Base-by-base conservation (phyloP, 2,329 filamentous ascomycete genomes). In the Fusarium sp. region DNA sequence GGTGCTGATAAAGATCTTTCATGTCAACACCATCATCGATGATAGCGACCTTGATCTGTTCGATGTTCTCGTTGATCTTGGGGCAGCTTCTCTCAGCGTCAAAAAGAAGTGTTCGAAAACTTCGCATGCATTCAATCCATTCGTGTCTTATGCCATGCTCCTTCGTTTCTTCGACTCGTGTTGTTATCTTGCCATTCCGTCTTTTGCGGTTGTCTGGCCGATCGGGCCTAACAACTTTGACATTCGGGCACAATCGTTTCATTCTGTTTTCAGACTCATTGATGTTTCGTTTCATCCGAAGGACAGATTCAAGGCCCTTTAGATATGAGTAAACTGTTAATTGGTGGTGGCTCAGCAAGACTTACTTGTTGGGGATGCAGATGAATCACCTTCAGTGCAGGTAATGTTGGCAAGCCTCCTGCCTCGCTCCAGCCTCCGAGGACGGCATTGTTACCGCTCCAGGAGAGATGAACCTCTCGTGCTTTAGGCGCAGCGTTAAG, bases 11-110 rank as follows among this genome's bases (percentile, higher is more conserved):
- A 3, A 82, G 62, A 7, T 78, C 69, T 15, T 69, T 71, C 5
- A 76, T 69, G 48, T 82, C 78, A 1, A 83, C 76, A 6, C 81
- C 81, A 38, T 83, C 81, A 55, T 84, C 81, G 38, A 83, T 82
- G 6, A 83, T 70, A 4, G 80, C 82, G 11, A 83, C 70, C 20
- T 73, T 41, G 60, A 80, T 73, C 7, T 70, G 71, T 23, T 72
- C 65, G 20, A 74, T 56, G 6, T 20, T 59, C 18, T 71, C 70
- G 2, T 41, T 44, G 13, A 67, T 17, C 11, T 69, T 37, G 1
- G 17, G 17, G 17, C 30, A 63, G 27, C 67, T 65, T 23, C 52
- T 61, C 26, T 74, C 70, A 6, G 68, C 71, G 65, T 75, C 55
- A 52, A 71, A 61, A 33, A 78, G 63, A 7, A 73, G 41, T 18